Conservation (phyloP, 805 yeast species). For the Wickerhamiella occidentalis region DNA sequence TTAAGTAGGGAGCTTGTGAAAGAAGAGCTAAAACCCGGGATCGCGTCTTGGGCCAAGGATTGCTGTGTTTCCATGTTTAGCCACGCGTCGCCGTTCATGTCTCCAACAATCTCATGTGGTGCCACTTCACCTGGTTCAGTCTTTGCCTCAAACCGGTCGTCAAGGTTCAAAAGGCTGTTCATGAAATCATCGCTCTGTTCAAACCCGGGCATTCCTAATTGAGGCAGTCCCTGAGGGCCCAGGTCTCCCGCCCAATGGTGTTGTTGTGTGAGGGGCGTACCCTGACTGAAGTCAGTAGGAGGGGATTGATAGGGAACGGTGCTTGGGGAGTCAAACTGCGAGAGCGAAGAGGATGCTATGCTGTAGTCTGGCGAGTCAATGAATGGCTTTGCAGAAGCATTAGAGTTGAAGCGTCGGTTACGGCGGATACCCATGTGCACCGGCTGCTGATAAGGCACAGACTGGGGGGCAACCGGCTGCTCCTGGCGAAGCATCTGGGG, state of each 20-base stretch:
- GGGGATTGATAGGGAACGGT: conserved; percentile 8
- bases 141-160: conserved; percentile 9
- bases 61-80: background rate
- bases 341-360: background rate
- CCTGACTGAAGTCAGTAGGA: background rate
- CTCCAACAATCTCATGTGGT: background rate
- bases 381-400: conserved; percentile 3
- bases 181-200: conserved; percentile 21
- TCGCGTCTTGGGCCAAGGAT: background rate
- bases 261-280: conserved; percentile 8
- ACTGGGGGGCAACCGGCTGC: background rate
- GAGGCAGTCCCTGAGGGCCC: background rate
- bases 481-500: conserved; percentile 7
- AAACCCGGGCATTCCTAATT: conserved; percentile 8
- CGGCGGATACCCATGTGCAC: conserved; percentile 9
- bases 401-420: conserved; percentile 5
- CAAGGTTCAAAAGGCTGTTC: conserved; percentile 18
- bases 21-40: background rate
- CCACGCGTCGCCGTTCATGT: background rate
- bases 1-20: background rate
- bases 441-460: conserved; percentile 1
- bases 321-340: conserved; percentile 9
- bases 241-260: conserved; percentile 3
- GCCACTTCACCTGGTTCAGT: background rate
- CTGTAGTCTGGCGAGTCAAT: conserved; percentile 9